Evolutionary conservation across 2,329 filamentous ascomycete genomes (phyloP), one percentile per base, ranked within the genome.

Genomic region (Plectosphaerella sp.): DNA sequence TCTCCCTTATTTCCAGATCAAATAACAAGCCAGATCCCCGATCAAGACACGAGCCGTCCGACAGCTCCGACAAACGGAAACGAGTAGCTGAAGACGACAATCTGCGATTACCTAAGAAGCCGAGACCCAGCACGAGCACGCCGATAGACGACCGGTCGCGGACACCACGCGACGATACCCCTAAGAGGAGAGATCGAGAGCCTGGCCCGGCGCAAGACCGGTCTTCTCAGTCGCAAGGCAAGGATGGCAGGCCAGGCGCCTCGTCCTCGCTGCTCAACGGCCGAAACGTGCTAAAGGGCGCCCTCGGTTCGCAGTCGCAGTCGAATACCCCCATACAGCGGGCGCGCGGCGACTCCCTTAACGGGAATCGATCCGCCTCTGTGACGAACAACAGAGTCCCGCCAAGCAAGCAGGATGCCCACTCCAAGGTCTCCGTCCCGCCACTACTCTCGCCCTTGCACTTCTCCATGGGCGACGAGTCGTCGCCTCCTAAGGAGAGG

Each of bases 361-460:
- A 79, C 45, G 76, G 76, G 18, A 64, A 65, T 25, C 65, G 65
- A 5, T 67, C 70, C 8, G 68, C 63, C 52, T 55, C 59, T 28
- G 53, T 53, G 5, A 62, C 64, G 28, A 72, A 60, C 57, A 70
- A 62, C 28, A 69, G 67, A 51, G 61, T 60, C 45, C 64, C 67
- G 6, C 67, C 73, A 12, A 69, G 60, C 54, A 75, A 75, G 58
- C 47, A 62, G 18, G 72, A 76, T 18, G 56, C 60, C 11, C 60
- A 59, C 11, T 60, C 67, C 2, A 75, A 73, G 56, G 57, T 71
- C 24, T 64, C 66, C 22, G 68, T 83, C 7, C 80, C 80, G 9
- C 76, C 75, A 3, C 59, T 83, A 28, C 61, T 83, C 14, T 83
- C 80, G 1, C 80, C 80, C 1, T 65, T 80, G 1, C 73, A 72